These are phyloP conservation scores for Elongisporangium prolatum DNA, from an alignment of 352 stramenopile species.

Conservation along the genomic window DNA sequence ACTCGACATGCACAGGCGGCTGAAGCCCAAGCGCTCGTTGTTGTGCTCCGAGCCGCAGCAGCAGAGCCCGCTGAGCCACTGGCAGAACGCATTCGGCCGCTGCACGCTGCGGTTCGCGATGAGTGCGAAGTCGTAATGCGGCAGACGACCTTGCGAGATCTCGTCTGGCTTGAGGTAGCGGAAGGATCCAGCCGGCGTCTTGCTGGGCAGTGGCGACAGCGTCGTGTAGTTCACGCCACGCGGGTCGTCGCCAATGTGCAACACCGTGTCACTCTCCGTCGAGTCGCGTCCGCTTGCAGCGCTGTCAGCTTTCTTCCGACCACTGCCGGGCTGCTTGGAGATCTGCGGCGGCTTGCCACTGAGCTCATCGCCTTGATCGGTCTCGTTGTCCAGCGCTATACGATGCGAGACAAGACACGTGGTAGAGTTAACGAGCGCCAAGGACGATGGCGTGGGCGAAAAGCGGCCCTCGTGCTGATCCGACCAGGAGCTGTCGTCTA, in stretches of 20 bases:
- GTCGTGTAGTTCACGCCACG: conserved; percentile 20
- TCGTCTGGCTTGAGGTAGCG: conserved; percentile 81
- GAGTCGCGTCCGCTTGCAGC: conserved; percentile 8
- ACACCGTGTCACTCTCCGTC: conserved; percentile 9
- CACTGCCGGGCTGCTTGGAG: conserved; percentile 3
- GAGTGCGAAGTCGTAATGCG: conserved; percentile 75
- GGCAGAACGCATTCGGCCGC: conserved; percentile 22
- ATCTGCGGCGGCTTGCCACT: conserved; percentile 1
- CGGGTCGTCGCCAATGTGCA: conserved; percentile 1
- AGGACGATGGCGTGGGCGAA: conserved; percentile 7
- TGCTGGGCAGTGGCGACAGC: conserved; percentile 9
- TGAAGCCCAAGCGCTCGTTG: conserved; percentile 53
- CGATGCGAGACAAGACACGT: conserved; percentile 48
- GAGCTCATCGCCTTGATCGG: conserved; percentile 18
- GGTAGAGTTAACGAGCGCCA: conserved; percentile 42
- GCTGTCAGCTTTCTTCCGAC: conserved; percentile 9
- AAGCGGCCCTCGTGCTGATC: not conserved
- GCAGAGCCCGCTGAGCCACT: conserved; percentile 25
- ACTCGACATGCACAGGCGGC: conserved; percentile 52
- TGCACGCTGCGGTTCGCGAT: conserved; percentile 72
- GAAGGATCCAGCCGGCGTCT: conserved; percentile 41
- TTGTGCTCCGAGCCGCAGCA: conserved; percentile 31
- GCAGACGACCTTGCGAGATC: conserved; percentile 50
- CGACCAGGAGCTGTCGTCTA: not conserved
- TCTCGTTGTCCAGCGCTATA: conserved; percentile 21